Base-by-base conservation (phyloP, 2,329 filamentous ascomycete species). In the Colletotrichum musae region DNA sequence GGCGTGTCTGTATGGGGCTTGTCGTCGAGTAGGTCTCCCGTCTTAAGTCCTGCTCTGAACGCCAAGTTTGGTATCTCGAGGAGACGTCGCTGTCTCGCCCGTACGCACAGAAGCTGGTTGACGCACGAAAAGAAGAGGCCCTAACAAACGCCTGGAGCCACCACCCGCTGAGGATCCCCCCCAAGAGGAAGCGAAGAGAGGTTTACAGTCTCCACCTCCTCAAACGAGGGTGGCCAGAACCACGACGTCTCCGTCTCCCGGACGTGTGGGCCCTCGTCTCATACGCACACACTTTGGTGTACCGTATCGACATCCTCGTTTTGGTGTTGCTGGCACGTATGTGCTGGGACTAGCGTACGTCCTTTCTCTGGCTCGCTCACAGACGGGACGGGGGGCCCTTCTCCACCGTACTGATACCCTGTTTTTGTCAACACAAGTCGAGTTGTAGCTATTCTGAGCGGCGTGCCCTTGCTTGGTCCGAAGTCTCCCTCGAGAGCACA, bases 351-450 rank as follows among this genome's bases (percentile, higher is more conserved):
- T n/a, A 21, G 47, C 47, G 18, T 50, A 50, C 58, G 24, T 24
- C 43, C 47, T 15, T 36, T 36, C 45, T 41, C 21, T 53, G 47
- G n/a, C 16, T 59, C 56, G 54, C 56, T 24, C 57, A 52, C 56
- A 57, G 53, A 70, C 62, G 47, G 21, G 47, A 50, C 47, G 12
- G 16, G 53, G n/a, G 43, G 15, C 18, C 56, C 53, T 36, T 36
- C 67, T 43, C 67, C 67, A 67, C 67, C 62, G 32, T 56, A 61
- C 67, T 70, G 67, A 70, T 67, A 70, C 67, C 67, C 48, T 51
- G 61, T 59, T 65, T 36, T 65, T 69, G 24, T 47, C 54, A 68
- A 50, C 41, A 39, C 43, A 62, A 41, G 41, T 57, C 50, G 21
- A 47, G 50, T 52, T 16, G 62, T 61, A 61, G 57, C 67, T 70